These are phyloP conservation scores for Tuber borchii DNA, from an alignment of 495 filamentous ascomycete species.

Conservation along the genomic window DNA sequence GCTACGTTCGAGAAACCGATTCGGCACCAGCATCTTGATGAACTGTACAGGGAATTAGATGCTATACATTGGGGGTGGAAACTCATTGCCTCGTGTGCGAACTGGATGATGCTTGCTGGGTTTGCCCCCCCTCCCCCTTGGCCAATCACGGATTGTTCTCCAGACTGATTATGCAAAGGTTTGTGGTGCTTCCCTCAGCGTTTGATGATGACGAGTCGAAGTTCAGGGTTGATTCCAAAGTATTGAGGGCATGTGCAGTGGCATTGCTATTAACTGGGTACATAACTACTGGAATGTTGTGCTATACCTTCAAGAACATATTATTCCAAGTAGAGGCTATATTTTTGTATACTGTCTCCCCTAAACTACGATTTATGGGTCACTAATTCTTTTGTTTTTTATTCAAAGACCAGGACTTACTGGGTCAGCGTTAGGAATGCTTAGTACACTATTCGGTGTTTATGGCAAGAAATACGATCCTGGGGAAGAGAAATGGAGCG, in stretches of 20 bases:
- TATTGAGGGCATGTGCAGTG: conserved; percentile 13
- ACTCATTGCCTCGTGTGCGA: conserved; percentile 20
- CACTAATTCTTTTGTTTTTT: neutral
- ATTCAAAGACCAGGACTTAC: conserved; percentile 26
- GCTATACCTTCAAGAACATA: conserved; percentile 32
- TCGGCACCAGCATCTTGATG: conserved; percentile 14
- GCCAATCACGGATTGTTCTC: neutral
- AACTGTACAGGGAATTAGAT: conserved; percentile 27
- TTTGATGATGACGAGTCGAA: conserved; percentile 28
- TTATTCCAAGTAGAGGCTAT: conserved; percentile 31
- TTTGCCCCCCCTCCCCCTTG: neutral
- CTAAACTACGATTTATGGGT: conserved; percentile 2
- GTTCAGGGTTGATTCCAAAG: conserved; percentile 14
- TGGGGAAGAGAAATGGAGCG: conserved; percentile 17
- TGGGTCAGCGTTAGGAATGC: conserved; percentile 22
- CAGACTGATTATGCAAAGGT: conserved; percentile 9
- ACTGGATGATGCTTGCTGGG: conserved; percentile 33
- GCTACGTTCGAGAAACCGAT: conserved; percentile 14
- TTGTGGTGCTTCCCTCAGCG: conserved; percentile 31
- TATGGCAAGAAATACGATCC: conserved; percentile 25
- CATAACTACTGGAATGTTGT: conserved; percentile 25
- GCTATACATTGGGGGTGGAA: conserved; percentile 30
- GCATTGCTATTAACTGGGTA: conserved; percentile 22
- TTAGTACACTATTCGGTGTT: conserved; percentile 29
- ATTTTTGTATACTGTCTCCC: conserved; percentile 14